These are phyloP conservation scores for Croton setiger DNA, from an alignment of 441 rosid genomes.

Conservation along the genomic window DNA sequence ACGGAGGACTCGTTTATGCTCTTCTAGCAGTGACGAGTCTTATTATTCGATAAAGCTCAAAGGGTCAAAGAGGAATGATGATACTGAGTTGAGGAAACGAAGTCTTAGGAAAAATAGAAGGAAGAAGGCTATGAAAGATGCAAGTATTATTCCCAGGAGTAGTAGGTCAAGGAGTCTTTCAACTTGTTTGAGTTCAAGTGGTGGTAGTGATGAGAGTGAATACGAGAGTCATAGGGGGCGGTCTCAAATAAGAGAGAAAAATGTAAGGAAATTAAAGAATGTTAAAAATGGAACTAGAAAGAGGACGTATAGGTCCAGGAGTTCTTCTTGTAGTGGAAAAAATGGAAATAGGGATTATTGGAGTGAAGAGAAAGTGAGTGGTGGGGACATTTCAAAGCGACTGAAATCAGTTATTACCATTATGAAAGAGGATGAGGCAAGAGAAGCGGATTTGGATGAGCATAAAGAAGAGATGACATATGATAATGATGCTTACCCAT, in stretches of 20 bases:
- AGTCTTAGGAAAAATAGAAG: constrained; percentile 18
- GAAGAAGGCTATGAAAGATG: constrained; percentile 42
- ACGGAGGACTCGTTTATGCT: constrained; percentile 44
- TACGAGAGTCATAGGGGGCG: constrained; percentile 30
- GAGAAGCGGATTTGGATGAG: constrained; percentile 31
- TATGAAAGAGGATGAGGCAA: constrained; percentile 30
- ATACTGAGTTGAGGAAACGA: constrained; percentile 23
- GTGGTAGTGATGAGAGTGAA: constrained; percentile 40
- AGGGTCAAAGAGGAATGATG: constrained; percentile 38
- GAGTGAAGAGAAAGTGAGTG: constrained; percentile 34
- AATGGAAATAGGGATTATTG: constrained; percentile 30
- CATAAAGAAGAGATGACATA: constrained; percentile 46
- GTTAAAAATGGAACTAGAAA: constrained; percentile 22
- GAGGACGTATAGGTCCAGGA: constrained; percentile 36
- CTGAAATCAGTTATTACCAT: constrained; percentile 61
- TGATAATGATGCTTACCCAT: constrained; percentile 55
- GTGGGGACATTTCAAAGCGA: constrained; percentile 36
- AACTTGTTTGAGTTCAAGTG: constrained; percentile 27
- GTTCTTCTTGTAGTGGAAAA: constrained; percentile 30
- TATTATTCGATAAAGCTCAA: constrained; percentile 30
- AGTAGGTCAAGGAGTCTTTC: constrained; percentile 40
- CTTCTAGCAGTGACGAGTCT: constrained; percentile 44
- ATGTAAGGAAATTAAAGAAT: constrained; percentile 24
- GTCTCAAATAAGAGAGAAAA: constrained; percentile 29
- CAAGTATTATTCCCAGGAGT: constrained; percentile 37